These are phyloP conservation scores for Asterophora lycoperdoides DNA, from an alignment of 768 basidiomycete genomes.

Conservation along the genomic window DNA sequence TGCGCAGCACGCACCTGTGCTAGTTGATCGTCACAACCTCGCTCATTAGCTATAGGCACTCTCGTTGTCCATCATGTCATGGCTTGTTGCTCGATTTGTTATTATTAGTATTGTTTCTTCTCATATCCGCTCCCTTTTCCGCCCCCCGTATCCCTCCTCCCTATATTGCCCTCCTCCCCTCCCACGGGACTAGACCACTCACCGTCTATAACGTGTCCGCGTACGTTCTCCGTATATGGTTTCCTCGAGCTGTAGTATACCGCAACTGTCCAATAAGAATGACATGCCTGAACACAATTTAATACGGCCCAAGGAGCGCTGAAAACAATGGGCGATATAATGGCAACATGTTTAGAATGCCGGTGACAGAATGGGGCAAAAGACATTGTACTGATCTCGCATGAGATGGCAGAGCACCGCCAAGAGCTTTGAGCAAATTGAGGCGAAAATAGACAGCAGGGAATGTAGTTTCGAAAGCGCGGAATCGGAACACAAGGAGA, in stretches of 20 bases:
- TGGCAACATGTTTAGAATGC: too few relatives aligned
- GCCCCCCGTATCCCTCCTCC: background rate
- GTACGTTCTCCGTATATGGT: conserved; percentile 3
- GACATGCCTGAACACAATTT: background rate
- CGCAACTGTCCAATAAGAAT: background rate
- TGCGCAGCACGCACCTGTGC: background rate
- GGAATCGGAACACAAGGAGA: too few relatives aligned
- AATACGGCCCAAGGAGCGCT: too few relatives aligned
- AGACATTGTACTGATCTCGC: too few relatives aligned
- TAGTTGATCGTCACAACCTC: background rate
- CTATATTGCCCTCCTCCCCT: background rate
- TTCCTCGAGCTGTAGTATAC: conserved; percentile 7
- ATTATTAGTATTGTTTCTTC: conserved; percentile 7
- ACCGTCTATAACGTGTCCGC: background rate
- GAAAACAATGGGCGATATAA: too few relatives aligned
- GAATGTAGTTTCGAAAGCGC: too few relatives aligned
- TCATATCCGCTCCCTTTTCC: background rate
- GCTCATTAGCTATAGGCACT: conserved; percentile 5
- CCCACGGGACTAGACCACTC: background rate
- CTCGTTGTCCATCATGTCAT: conserved; percentile 2
- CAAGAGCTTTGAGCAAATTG: too few relatives aligned
- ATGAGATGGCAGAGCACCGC: too few relatives aligned
- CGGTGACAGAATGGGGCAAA: too few relatives aligned
- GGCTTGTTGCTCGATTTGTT: conserved; percentile 17
- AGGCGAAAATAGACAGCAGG: too few relatives aligned